Evolutionary conservation across 1,139 yeast species (phyloP).

Genomic region (Blastobotrys proliferans): DNA sequence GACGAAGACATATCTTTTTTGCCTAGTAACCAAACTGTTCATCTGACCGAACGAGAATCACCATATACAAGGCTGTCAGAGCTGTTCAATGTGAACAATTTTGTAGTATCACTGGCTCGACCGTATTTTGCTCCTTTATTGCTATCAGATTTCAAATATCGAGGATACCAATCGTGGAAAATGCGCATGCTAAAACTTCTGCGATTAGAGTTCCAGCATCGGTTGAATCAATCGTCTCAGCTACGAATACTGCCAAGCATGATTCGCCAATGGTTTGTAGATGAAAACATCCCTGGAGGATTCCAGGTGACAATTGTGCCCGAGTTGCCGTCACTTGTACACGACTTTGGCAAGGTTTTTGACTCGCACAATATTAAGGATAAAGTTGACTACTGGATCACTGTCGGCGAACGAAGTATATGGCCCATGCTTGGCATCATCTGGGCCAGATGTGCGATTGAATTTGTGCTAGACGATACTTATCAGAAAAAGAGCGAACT

Average conservation of each 20-base stretch:
- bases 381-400: conserved; percentile 84
- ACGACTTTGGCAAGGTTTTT: conserved; percentile 66
- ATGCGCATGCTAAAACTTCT: conserved; percentile 43
- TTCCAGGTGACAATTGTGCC: conserved; percentile 91
- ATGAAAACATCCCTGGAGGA: conserved; percentile 78
- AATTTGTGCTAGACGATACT: conserved; percentile 78
- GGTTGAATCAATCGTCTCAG: conserved; percentile 74
- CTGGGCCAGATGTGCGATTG: conserved; percentile 87
- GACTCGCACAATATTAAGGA: conserved; percentile 63
- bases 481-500: conserved; percentile 40
- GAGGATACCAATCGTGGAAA: conserved; percentile 46
- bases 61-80: conserved; percentile 89
- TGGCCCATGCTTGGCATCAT: conserved; percentile 90
- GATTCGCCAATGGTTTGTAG: conserved; percentile 73
- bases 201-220: conserved; percentile 72
- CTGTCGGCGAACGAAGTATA: conserved; percentile 86
- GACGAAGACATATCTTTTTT: conserved; percentile 32
- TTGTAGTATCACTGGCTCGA: conserved; percentile 82
- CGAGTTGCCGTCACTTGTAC: conserved; percentile 57
- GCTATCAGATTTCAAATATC: conserved; percentile 74
- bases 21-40: conserved; percentile 45
- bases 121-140: conserved; percentile 90
- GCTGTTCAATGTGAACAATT: conserved; percentile 89
- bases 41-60: conserved; percentile 42
- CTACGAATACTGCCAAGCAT: conserved; percentile 70